Evolutionary conservation across 768 basidiomycete species (phyloP).

Genomic region (Daedaleopsis nitida): DNA sequence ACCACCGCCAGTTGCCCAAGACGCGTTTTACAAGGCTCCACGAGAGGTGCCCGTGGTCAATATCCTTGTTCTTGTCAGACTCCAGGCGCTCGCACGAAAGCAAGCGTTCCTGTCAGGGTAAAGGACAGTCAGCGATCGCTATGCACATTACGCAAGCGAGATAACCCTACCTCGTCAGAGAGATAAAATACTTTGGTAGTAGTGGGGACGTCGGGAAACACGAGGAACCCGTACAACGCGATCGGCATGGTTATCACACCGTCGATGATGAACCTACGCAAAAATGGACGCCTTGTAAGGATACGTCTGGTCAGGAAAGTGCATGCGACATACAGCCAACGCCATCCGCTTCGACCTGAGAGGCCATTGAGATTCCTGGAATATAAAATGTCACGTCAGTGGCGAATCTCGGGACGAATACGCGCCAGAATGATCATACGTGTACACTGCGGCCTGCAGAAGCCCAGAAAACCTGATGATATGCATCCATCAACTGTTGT

Average conservation of each 20-base stretch:
- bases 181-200: conserved; percentile 69
- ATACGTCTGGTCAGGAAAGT: neutral
- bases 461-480: conserved; percentile 59
- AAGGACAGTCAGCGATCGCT: neutral
- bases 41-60: conserved; percentile 44
- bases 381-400: neutral
- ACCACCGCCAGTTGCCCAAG: conserved; percentile 66
- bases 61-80: conserved; percentile 36
- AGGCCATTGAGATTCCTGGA: conserved; percentile 53
- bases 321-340: conserved; percentile 54
- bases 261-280: conserved; percentile 62
- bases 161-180: conserved; percentile 48
- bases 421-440: conserved; percentile 37
- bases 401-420: neutral
- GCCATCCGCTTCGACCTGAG: conserved; percentile 62
- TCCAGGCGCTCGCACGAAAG: conserved; percentile 53
- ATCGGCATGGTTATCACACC: conserved; percentile 74
- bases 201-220: conserved; percentile 72
- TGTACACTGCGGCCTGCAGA: conserved; percentile 65
- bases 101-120: conserved; percentile 48
- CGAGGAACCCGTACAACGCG: conserved; percentile 67
- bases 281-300: neutral
- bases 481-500: neutral
- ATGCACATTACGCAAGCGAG: neutral
- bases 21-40: conserved; percentile 51